Evolutionary conservation across 164 flowering plant species (phyloP).

Genomic region (Cinnamomum micranthum): DNA sequence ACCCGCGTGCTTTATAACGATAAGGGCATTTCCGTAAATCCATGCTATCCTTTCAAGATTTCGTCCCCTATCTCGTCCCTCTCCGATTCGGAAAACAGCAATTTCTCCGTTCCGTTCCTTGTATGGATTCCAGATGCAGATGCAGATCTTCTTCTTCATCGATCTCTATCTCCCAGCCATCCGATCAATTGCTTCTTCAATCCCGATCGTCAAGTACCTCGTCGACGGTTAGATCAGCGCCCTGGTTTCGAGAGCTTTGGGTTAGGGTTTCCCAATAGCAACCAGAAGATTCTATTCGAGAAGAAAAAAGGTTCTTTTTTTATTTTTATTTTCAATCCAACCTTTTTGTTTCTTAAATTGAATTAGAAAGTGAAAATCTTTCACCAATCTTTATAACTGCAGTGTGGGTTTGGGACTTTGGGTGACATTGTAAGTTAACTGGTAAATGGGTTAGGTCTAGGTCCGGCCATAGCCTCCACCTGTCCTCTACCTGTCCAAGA

Average conservation of each 20-base stretch:
- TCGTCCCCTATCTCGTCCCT: neutral
- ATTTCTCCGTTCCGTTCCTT: neutral
- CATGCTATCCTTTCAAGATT: too few species aligned
- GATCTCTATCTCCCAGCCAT: constrained; percentile 2
- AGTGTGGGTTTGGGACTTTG: too few species aligned
- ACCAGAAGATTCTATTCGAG: neutral
- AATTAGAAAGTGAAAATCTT: too few species aligned
- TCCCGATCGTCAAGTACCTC: constrained; percentile 18
- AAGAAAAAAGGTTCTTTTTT: neutral
- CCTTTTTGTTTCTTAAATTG: too few species aligned
- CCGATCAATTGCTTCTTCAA: neutral
- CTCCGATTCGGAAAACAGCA: neutral
- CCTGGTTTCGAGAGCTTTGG: constrained; percentile 28
- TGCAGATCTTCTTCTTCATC: constrained; percentile 16
- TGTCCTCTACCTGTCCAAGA: too few species aligned
- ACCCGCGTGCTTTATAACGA: too few species aligned
- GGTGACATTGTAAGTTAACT: too few species aligned
- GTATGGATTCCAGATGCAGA: constrained; percentile 8
- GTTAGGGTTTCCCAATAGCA: constrained; percentile 20
- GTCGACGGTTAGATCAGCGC: constrained; percentile 17
- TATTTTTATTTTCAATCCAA: neutral
- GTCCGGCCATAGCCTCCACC: too few species aligned
- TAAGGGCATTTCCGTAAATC: too few species aligned
- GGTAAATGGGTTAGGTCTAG: too few species aligned
- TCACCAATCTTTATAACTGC: too few species aligned